Evolutionary conservation across 305 asterid genomes (phyloP).

Genomic region (Lippia alba): DNA sequence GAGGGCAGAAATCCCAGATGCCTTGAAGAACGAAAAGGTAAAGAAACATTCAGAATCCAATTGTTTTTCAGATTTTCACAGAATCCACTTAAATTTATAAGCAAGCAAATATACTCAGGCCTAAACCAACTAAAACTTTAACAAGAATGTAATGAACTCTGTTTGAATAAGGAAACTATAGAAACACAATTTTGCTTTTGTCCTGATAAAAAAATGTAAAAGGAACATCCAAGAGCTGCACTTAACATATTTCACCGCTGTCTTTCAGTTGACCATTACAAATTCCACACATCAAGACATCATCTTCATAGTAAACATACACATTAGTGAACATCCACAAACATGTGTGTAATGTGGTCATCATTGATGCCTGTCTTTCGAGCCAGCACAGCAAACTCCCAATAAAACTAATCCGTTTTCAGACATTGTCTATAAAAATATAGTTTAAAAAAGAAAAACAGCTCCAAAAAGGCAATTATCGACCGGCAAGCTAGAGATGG

Average conservation of each 20-base stretch:
- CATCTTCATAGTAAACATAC: too few species aligned
- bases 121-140: neutral
- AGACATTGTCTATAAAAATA: slow-evolving; percentile 1
- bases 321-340: neutral
- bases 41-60: slow-evolving; percentile 22
- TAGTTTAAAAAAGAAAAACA: neutral
- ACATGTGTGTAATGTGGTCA: neutral
- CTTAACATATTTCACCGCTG: neutral
- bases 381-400: neutral
- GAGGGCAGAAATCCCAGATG: slow-evolving; percentile 82
- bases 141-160: neutral
- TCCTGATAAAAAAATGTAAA: neutral
- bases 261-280: neutral
- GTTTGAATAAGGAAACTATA: neutral
- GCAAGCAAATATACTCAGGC: too few species aligned
- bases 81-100: neutral
- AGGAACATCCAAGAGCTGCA: neutral
- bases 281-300: neutral
- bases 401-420: neutral
- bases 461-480: neutral
- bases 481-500: neutral
- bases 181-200: neutral
- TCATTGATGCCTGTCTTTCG: neutral
- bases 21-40: slow-evolving; percentile 44
- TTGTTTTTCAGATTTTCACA: neutral